Conservation (phyloP, 1,139 yeast genomes). For the Zygosaccharomyces pseudobailii region DNA sequence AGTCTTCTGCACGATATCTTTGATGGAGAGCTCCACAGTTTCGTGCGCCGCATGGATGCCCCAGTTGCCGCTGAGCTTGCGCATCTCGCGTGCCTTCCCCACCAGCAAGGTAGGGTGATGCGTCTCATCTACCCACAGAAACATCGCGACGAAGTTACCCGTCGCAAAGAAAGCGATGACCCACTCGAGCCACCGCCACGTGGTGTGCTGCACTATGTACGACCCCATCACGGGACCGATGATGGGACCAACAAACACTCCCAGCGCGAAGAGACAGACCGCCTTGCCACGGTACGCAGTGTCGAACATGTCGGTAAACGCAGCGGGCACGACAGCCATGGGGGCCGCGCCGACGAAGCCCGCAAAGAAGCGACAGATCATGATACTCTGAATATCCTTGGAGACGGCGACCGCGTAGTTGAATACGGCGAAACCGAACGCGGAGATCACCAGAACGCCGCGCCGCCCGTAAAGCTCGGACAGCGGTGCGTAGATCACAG, state of each 20-base stretch:
- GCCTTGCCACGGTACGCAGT: constrained; percentile 63
- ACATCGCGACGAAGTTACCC: constrained; percentile 38
- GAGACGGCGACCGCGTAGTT: constrained; percentile 71
- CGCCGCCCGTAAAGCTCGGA: constrained; percentile 74
- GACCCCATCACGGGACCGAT: constrained; percentile 72
- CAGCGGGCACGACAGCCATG: constrained; percentile 76
- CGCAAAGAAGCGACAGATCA: constrained; percentile 69
- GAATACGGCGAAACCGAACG: constrained; percentile 54
- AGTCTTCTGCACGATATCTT: constrained; percentile 65
- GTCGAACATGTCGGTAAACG: constrained; percentile 70
- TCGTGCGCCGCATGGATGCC: constrained; percentile 83
- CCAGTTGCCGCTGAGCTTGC: constrained; percentile 63
- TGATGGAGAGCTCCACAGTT: constrained; percentile 54
- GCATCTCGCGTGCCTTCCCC: constrained; percentile 55
- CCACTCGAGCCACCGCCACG: constrained; percentile 79
- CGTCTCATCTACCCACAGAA: constrained; percentile 55
- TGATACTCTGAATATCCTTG: constrained; percentile 63
- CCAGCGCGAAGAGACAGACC: constrained; percentile 56
- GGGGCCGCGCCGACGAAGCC: constrained; percentile 80
- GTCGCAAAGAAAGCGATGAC: constrained; percentile 59
- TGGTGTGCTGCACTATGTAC: constrained; percentile 50
- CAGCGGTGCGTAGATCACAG: constrained; percentile 74
- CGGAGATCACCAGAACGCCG: constrained; percentile 49
- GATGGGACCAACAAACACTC: constrained; percentile 72
- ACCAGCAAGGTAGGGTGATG: constrained; percentile 56